Conservation (phyloP, 202 grass and related monocot species). For the Bolboschoenoplectus hybrid region DNA sequence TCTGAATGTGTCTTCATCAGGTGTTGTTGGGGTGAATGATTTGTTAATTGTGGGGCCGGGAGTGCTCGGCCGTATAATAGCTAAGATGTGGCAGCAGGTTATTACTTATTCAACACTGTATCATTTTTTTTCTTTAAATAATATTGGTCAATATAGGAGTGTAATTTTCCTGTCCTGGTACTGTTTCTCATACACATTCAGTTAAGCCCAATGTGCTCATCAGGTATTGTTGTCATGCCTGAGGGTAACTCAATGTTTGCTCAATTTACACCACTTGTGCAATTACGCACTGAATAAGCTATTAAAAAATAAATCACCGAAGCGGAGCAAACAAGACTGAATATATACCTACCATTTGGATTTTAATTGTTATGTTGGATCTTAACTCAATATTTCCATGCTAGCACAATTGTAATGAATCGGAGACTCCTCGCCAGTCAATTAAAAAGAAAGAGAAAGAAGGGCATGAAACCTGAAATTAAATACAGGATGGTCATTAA, state of each 20-base stretch:
- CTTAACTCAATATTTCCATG: not conserved
- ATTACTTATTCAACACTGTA: constrained; percentile 21
- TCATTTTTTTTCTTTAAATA: not conserved
- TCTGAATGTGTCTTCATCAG: constrained; percentile 12
- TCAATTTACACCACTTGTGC: not conserved
- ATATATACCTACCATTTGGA: not conserved
- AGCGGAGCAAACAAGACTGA: not conserved
- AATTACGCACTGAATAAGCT: not conserved
- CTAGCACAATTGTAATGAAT: not conserved
- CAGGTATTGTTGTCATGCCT: not conserved
- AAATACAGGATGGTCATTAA: not conserved
- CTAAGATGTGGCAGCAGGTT: constrained; percentile 80
- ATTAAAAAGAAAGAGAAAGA: not conserved
- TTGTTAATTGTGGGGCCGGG: constrained; percentile 85
- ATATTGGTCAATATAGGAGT: not conserved
- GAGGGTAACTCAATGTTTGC: not conserved
- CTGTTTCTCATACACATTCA: not conserved
- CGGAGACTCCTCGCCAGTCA: not conserved
- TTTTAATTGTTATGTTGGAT: not conserved
- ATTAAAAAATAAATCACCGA: not conserved
- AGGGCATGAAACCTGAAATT: not conserved
- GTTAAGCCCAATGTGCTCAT: not conserved
- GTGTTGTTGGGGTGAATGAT: constrained; percentile 62
- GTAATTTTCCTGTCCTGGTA: constrained; percentile 9
- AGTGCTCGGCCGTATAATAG: constrained; percentile 82